Percentiles rank a stretch among this genome's conserved stretches.
Conservation (phyloP, 1,284 basidiomycete species). For the Ganoderma sp. region DNA sequence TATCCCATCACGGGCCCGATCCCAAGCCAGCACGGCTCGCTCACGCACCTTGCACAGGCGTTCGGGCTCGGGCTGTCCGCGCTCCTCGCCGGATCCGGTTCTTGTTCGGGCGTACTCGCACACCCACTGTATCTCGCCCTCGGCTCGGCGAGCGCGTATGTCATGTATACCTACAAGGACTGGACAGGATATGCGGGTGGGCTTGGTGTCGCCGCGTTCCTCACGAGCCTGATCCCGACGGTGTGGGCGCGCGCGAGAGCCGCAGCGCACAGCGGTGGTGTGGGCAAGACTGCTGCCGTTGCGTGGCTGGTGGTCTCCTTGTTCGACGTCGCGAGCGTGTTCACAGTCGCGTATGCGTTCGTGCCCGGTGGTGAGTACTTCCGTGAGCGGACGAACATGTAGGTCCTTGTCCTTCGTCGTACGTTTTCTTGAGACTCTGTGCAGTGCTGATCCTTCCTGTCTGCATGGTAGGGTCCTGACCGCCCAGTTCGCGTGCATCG, state of each 20-base stretch:
- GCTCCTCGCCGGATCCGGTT: slow-evolving; percentile 38
- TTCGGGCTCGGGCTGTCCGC: slow-evolving; percentile 59
- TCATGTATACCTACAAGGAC: slow-evolving; percentile 66
- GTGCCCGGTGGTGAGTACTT: slow-evolving; percentile 84
- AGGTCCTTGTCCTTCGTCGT: slow-evolving; percentile 35
- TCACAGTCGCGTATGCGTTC: slow-evolving; percentile 92
- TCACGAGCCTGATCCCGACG: slow-evolving; percentile 67
- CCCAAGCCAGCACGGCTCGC: slow-evolving; percentile 73
- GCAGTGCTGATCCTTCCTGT: neutral
- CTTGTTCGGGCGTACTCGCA: slow-evolving; percentile 39
- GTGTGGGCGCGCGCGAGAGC: slow-evolving; percentile 55
- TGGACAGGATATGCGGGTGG: slow-evolving; percentile 83
- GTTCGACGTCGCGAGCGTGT: slow-evolving; percentile 71
- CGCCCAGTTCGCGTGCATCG: slow-evolving; percentile 56
- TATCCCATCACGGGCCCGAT: slow-evolving; percentile 80
- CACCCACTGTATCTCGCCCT: slow-evolving; percentile 59
- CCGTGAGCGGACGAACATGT: slow-evolving; percentile 83
- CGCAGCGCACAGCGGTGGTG: slow-evolving; percentile 36
- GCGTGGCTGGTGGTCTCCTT: slow-evolving; percentile 71
- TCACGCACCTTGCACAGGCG: slow-evolving; percentile 73
- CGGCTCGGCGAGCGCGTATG: slow-evolving; percentile 57
- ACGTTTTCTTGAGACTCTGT: too few species aligned
- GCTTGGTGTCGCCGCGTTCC: slow-evolving; percentile 69
- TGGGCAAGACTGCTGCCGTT: slow-evolving; percentile 57
- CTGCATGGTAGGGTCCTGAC: slow-evolving; percentile 51